Percentiles rank a stretch among this genome's conserved stretches.
These are phyloP conservation scores for Hirsutella rhossiliensis DNA, from an alignment of 2,329 filamentous ascomycete genomes.

Conservation along the genomic window DNA sequence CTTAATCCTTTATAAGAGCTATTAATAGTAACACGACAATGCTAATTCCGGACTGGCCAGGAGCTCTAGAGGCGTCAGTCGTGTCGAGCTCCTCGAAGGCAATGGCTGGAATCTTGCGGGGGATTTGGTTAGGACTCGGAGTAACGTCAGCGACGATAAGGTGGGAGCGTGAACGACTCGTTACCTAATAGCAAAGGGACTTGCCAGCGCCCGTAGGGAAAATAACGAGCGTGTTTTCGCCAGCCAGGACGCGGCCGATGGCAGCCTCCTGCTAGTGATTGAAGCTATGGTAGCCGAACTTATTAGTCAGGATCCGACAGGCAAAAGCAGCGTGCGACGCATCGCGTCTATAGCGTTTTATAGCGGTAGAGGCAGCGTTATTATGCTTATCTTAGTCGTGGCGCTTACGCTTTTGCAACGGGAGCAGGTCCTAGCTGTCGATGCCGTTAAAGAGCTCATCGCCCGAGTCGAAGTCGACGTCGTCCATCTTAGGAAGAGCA, in stretches of 20 bases:
- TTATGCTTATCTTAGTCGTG: conserved; percentile 1
- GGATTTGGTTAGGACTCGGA: background rate
- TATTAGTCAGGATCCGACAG: conserved; percentile 19
- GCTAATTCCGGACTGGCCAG: conserved; percentile 33
- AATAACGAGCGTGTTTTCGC: conserved; percentile 28
- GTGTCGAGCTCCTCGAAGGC: conserved; percentile 32
- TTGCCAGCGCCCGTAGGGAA: conserved; percentile 39
- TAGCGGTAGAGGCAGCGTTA: background rate
- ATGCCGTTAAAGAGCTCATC: conserved; percentile 14
- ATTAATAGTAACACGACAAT: conserved; percentile 45
- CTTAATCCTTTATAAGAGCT: conserved; percentile 49
- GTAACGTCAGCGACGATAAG: background rate
- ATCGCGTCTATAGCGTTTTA: background rate
- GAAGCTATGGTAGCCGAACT: conserved; percentile 27
- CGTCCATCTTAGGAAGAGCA: conserved; percentile 1
- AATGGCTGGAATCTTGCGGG: conserved; percentile 29
- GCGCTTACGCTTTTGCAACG: conserved; percentile 6
- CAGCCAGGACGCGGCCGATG: conserved; percentile 23
- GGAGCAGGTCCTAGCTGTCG: conserved; percentile 6
- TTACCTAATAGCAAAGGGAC: conserved; percentile 35
- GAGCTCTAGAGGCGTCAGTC: conserved; percentile 10
- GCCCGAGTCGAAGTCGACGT: conserved; percentile 14
- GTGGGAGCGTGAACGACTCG: background rate
- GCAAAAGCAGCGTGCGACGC: conserved; percentile 7
- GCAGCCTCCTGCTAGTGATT: conserved; percentile 32